Conservation (phyloP, 2,329 filamentous ascomycete species). For the Helicocarpus griseus region DNA sequence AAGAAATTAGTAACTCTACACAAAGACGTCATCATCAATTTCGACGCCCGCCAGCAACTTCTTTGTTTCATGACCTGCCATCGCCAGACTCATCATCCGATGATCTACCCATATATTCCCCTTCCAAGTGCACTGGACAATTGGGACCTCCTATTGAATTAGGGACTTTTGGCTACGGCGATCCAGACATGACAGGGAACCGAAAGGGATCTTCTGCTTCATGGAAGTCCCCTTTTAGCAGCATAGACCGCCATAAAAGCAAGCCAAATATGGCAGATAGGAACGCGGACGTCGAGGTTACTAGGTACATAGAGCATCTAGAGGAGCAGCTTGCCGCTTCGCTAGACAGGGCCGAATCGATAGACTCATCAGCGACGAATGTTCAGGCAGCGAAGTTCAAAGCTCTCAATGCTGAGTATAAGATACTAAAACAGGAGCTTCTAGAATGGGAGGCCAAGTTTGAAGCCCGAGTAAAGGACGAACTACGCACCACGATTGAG, state of each 20-base stretch:
- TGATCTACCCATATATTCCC: slow-evolving; percentile 2
- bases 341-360: slow-evolving; percentile 29
- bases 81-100: slow-evolving; percentile 9
- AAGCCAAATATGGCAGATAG: slow-evolving; percentile 9
- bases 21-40: slow-evolving; percentile 13
- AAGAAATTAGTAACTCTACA: slow-evolving; percentile 23
- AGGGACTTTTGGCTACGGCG: slow-evolving; percentile 2
- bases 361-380: slow-evolving; percentile 31
- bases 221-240: slow-evolving; percentile 5
- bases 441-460: slow-evolving; percentile 23
- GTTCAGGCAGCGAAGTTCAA: slow-evolving; percentile 29
- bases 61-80: slow-evolving; percentile 15
- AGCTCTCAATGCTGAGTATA: slow-evolving; percentile 23
- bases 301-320: slow-evolving; percentile 41
- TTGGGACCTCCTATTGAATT: slow-evolving; percentile 3
- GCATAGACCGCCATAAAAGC: slow-evolving; percentile 15
- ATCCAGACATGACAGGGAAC: slow-evolving; percentile 4
- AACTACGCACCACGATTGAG: slow-evolving; percentile 20
- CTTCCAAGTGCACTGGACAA: background rate
- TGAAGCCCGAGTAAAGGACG: slow-evolving; percentile 24
- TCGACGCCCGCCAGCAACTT: slow-evolving; percentile 13
- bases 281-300: slow-evolving; percentile 29
- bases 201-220: slow-evolving; percentile 10
- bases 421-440: slow-evolving; percentile 23
- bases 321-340: slow-evolving; percentile 36